Base-by-base conservation (phyloP, 805 yeast species). In the Debaryomyces hansenii region DNA sequence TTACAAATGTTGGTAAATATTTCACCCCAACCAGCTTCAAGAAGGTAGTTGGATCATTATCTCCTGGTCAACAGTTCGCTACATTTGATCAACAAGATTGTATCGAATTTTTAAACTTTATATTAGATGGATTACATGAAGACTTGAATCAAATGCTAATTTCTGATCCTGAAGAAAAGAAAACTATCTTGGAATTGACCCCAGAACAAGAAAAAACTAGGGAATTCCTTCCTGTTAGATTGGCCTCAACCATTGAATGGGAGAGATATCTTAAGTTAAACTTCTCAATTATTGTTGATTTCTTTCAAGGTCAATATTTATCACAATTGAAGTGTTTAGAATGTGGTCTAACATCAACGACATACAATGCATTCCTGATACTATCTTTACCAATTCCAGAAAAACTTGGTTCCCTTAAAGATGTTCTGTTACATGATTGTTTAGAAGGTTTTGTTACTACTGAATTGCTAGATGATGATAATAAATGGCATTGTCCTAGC, bases 201-300 rank as follows among this genome's bases (percentile, higher is more conserved):
- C 67, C 67, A 0, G 83, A 79, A 43, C 94, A 90, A 51, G 97
- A 90, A 59, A 71, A 72, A 32, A 68, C 76, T 12, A 72, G 97
- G 37, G 98, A 91, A 59, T 66, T 66, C 21, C 65, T 89, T 57
- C 86, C 95, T 0, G 75, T 90, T 2, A 74, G 96, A 47, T 72
- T 87, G 20, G 97, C 96, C 0, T 84, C 96, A 0, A 80, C 94
- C 0, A 80, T 90, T 41, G 97, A 91, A 61, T 91, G 98, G 98
- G 96, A 88, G 58, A 71, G 95, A 47, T 90, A 90, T 60, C 69
- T 89, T 45, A 83, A 82, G 47, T 78, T 87, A 16, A 90, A 91
- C 60, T 83, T 85, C 52, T 89, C 96, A 34, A 75, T 84, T 1
- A 77, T 91, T 20, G 94, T 87, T 2, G 91, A 87, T 54, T 77